Percentiles rank a stretch among this genome's conserved stretches.
phyloP scores from a whole-genome alignment of 2,329 filamentous ascomycete genomes.

The Cladosporium sp. region DNA sequence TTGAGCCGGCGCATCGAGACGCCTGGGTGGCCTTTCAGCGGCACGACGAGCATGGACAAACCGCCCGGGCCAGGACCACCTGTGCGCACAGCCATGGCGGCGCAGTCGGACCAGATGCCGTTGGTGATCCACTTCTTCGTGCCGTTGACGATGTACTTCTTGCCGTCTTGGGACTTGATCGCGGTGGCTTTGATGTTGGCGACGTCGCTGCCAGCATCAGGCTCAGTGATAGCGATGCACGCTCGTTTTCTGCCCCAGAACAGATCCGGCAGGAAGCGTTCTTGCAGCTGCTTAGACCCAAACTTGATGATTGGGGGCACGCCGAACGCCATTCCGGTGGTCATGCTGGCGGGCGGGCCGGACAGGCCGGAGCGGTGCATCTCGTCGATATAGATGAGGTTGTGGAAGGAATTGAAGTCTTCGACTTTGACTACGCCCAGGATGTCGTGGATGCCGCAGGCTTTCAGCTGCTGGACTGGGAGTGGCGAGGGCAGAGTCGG shows the following conservation, averaged over 20 bases:
- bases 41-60: conserved; percentile 68
- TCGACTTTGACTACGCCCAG: conserved; percentile 68
- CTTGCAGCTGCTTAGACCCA: conserved; percentile 62
- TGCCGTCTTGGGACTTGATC: conserved; percentile 62
- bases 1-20: conserved; percentile 69
- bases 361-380: conserved; percentile 66
- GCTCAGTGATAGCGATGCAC: conserved; percentile 80
- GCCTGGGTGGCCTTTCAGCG: conserved; percentile 66
- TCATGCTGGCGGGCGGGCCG: conserved; percentile 66
- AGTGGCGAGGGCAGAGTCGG: conserved; percentile 69
- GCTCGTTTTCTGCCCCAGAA: conserved; percentile 66
- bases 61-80: conserved; percentile 65
- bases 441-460: conserved; percentile 66
- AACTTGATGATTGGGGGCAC: conserved; percentile 72
- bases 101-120: conserved; percentile 69
- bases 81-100: conserved; percentile 72
- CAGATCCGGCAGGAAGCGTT: conserved; percentile 67
- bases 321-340: conserved; percentile 71
- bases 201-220: conserved; percentile 72
- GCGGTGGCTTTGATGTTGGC: conserved; percentile 72
- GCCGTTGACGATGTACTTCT: conserved; percentile 71
- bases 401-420: conserved; percentile 73
- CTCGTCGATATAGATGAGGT: conserved; percentile 71
- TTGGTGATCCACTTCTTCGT: conserved; percentile 81
- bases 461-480: conserved; percentile 68